phyloP scores from a whole-genome alignment of 805 yeast genomes.

The Lipomyces kockii region DNA sequence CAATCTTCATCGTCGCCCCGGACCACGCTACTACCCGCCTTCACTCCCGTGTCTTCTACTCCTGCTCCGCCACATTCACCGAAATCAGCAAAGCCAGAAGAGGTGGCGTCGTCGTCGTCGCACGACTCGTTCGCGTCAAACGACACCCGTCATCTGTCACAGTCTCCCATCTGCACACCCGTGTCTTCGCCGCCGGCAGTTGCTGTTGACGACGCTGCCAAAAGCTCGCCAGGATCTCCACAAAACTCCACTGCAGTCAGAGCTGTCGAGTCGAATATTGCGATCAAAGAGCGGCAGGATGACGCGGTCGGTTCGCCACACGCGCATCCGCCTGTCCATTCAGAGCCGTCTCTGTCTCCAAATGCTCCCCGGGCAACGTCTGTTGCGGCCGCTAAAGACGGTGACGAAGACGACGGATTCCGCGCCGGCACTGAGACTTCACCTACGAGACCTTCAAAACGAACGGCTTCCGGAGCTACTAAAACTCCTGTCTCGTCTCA shows the following conservation, averaged over 20 bases:
- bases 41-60: conserved; percentile 12
- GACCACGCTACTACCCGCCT: conserved; percentile 18
- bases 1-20: not conserved
- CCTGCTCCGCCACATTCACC: not conserved
- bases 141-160: not conserved
- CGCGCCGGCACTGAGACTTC: not conserved
- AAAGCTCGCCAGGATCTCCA: conserved; percentile 12
- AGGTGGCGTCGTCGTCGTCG: not conserved
- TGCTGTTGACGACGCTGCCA: not conserved
- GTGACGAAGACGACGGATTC: conserved; percentile 1
- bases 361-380: not conserved
- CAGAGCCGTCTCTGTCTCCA: conserved; percentile 12
- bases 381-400: not conserved
- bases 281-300: not conserved
- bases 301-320: conserved; percentile 13
- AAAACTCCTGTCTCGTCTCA: conserved; percentile 20
- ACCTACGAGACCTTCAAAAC: conserved; percentile 21
- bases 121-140: not conserved
- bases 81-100: not conserved
- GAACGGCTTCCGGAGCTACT: conserved; percentile 27
- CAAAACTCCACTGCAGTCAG: not conserved
- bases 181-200: conserved; percentile 9
- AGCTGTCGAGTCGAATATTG: not conserved
- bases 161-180: conserved; percentile 11
- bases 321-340: conserved; percentile 19